Percentiles rank a stretch among this genome's conserved stretches.
phyloP scores from a whole-genome alignment of 352 stramenopile genomes.

The Globisporangium cystogenes region DNA sequence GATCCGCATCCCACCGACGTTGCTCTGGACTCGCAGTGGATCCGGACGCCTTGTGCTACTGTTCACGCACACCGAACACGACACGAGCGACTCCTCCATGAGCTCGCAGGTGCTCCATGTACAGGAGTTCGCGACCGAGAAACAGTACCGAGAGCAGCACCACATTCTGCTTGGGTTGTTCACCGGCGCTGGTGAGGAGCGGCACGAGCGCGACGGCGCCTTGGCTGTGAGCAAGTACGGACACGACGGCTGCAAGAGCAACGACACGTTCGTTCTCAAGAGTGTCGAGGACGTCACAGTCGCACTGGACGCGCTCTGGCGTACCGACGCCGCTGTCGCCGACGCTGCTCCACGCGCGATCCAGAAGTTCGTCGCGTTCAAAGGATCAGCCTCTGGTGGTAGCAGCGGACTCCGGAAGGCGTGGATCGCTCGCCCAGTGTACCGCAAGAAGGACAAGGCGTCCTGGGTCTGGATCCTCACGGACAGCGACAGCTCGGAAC shows the following conservation, averaged over 20 bases:
- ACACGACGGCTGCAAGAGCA: constrained; percentile 7
- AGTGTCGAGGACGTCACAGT: constrained; percentile 8
- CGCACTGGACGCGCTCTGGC: constrained; percentile 13
- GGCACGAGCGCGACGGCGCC: not conserved
- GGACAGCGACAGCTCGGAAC: constrained; percentile 2
- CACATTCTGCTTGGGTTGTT: constrained; percentile 9
- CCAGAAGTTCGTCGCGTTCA: constrained; percentile 44
- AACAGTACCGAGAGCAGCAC: constrained; percentile 10
- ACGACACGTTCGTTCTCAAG: constrained; percentile 7
- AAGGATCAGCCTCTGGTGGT: constrained; percentile 15
- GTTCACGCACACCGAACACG: constrained; percentile 3
- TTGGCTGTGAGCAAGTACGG: constrained; percentile 9
- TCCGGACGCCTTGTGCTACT: constrained; percentile 4
- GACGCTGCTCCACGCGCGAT: constrained; percentile 15
- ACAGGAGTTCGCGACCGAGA: constrained; percentile 9
- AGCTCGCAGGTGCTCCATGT: constrained; percentile 6
- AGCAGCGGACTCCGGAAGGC: constrained; percentile 15
- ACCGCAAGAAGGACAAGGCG: constrained; percentile 44
- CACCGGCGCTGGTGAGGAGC: not conserved
- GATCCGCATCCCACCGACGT: constrained; percentile 19
- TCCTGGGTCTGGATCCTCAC: constrained; percentile 59
- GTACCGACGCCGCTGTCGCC: not conserved
- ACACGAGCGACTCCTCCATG: not conserved
- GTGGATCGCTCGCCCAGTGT: constrained; percentile 51
- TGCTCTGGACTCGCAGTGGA: constrained; percentile 3